Evolutionary conservation across 148 eudicot genomes (phyloP).

Genomic region (Rhododendron vialii): DNA sequence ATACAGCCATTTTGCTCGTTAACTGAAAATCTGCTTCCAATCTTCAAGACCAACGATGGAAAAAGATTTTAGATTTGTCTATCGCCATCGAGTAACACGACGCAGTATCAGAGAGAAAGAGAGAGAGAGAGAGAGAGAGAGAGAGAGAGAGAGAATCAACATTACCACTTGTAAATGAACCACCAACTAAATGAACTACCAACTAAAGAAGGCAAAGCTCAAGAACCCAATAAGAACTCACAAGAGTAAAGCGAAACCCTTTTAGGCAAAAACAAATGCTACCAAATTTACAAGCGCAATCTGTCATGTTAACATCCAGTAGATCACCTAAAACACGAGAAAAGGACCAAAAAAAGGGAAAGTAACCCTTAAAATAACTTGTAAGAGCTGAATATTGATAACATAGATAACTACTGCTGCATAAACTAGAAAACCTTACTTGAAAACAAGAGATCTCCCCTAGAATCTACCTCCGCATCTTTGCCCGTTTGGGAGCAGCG

Average conservation of each 20-base stretch:
- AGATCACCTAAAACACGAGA: background rate
- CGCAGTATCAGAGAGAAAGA: background rate
- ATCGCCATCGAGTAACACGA: background rate
- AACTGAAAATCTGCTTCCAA: background rate
- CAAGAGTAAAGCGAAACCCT: background rate
- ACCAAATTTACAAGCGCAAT: conserved; percentile 13
- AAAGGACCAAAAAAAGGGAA: background rate
- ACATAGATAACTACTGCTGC: background rate
- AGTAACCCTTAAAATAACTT: background rate
- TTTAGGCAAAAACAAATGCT: background rate
- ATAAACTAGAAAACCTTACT: background rate
- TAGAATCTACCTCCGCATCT: conserved; percentile 54
- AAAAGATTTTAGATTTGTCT: background rate
- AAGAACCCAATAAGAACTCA: background rate
- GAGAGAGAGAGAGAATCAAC: background rate
- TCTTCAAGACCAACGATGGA: background rate
- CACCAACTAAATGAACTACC: background rate
- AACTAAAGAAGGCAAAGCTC: background rate
- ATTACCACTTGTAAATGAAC: background rate
- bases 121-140: background rate
- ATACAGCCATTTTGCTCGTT: background rate
- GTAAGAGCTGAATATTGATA: background rate
- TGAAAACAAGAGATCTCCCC: background rate
- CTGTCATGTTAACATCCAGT: conserved; percentile 2
- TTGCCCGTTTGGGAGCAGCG: conserved; percentile 48